Evolutionary conservation across 2,329 filamentous ascomycete species (phyloP), one percentile per base, ranked within the genome.

Genomic region (Penicillium sp.): DNA sequence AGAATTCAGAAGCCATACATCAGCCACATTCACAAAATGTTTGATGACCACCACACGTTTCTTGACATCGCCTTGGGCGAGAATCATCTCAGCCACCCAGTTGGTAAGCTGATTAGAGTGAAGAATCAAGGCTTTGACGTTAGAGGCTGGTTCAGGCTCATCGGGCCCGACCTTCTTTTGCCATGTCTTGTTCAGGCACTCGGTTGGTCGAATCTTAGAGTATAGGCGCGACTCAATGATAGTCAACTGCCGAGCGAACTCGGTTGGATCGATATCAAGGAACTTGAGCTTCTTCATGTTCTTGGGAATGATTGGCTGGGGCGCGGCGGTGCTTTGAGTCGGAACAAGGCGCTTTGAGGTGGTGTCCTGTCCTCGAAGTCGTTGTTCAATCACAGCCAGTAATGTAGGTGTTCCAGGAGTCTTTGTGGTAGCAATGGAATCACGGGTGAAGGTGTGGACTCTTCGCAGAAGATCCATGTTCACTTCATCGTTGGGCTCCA

Each of bases 231-330:
- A 96, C 74, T 99, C 94, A 60, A 97, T 96, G 61, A 99, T 94
- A 0, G 94, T 99, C 59, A 99, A 82, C 74, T 99, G 94, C 45
- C 94, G 87, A n/a, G 94, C 94, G 74, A 99, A 97, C 71, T 99
- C 94, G 0, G 89, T 90, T 0, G 92, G 87, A 70, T 99, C 94
- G 64, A 99, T 97, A 70, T 99, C 94, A 52, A 97, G 78, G 77
- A 99, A 97, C 75, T 97, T 99, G 65, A 99, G 84, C 76, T 97
- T 99, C 83, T 94, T 97, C 92, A 99, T 96, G 73, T 97, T 97
- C 82, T 96, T 97, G 1, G 94, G 94, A 72, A 97, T 86, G 69
- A 97, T 97, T 1, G 94, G 91, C 34, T 89, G 79, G 4, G 94
- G 93, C 1, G 90, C 89, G 59, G 90, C 88, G 65, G 88, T 87